Conservation (phyloP, 1,284 basidiomycete genomes). For the Marasmius tenuissimus region DNA sequence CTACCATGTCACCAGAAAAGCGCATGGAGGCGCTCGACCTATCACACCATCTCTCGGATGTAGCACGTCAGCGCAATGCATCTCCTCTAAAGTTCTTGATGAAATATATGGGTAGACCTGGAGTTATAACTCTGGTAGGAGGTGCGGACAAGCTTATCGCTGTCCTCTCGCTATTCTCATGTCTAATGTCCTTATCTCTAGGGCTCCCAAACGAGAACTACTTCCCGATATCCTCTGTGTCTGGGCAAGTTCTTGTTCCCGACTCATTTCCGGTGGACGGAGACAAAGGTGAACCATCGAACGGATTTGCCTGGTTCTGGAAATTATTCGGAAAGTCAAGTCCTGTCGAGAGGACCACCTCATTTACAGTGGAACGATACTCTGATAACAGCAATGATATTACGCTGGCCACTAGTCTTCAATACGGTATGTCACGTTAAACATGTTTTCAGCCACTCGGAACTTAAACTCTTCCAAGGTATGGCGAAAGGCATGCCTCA, state of each 20-base stretch:
- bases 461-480: constrained; percentile 26
- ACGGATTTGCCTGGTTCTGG: constrained; percentile 61
- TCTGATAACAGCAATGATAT: constrained; percentile 47
- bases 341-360: constrained; percentile 44
- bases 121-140: constrained; percentile 57
- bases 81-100: constrained; percentile 68
- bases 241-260: constrained; percentile 40
- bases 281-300: constrained; percentile 28
- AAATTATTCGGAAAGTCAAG: constrained; percentile 51
- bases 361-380: constrained; percentile 66
- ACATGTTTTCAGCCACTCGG: background rate
- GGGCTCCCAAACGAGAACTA: constrained; percentile 61
- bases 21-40: constrained; percentile 32
- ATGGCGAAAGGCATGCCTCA: constrained; percentile 53
- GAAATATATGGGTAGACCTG: constrained; percentile 53
- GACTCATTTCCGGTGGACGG: constrained; percentile 33
- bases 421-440: constrained; percentile 48
- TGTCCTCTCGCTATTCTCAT: background rate
- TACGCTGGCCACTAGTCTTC: constrained; percentile 67
- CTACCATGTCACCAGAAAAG: constrained; percentile 31
- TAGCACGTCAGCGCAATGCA: constrained; percentile 46
- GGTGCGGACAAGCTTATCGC: constrained; percentile 33
- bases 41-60: constrained; percentile 19
- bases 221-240: constrained; percentile 63
- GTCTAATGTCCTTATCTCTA: constrained; percentile 20